Base-by-base conservation (phyloP, 1,139 yeast genomes). In the Saccharomyces hybrid region DNA sequence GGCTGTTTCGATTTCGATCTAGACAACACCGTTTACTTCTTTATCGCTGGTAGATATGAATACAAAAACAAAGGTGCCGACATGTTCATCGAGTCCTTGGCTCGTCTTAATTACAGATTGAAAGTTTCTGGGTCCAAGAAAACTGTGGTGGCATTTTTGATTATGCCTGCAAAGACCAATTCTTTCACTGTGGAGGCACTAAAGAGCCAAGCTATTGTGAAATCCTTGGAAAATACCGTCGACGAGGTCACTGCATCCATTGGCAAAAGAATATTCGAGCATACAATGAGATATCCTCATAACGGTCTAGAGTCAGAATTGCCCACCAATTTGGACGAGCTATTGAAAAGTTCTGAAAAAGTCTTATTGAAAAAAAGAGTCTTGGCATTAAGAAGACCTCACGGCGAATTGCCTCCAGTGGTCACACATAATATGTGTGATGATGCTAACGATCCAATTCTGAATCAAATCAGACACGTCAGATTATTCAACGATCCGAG, bases 351-450 rank as follows among this genome's bases (percentile, higher is more conserved):
- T 4, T 84, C 95, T 14, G 99, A 93, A 72, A 79, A 95, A 62
- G 97, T 93, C 49, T 77, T 88, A 59, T 79, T 93, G 68, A 93
- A 93, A 73, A 84, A 97, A 72, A 84, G 98, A 71, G 95, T 91
- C 60, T 86, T 88, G 73, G 97, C 98, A 3, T 80, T 93, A 66
- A 90, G 90, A 73, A 81, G 98, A 66, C 63, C 69, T 9, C 89
- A 84, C 52, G 90, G 86, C 54, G 78, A 88, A 3, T 76, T 90
- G 65, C 99, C 99, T 34, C 97, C 98, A 42, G 88, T 93, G 67
- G 97, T 91, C 47, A 93, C 99, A n/a, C 99, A 93, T 73, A 93
- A 93, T 73, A 91, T 93, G 97, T 80, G 81, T 52, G 97, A 93
- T 67, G 98, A 93, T 69, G 80, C 89, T 19, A 84, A 77, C 54